phyloP scores from a whole-genome alignment of 2,329 filamentous ascomycete genomes.

The Apiospora koreana region DNA sequence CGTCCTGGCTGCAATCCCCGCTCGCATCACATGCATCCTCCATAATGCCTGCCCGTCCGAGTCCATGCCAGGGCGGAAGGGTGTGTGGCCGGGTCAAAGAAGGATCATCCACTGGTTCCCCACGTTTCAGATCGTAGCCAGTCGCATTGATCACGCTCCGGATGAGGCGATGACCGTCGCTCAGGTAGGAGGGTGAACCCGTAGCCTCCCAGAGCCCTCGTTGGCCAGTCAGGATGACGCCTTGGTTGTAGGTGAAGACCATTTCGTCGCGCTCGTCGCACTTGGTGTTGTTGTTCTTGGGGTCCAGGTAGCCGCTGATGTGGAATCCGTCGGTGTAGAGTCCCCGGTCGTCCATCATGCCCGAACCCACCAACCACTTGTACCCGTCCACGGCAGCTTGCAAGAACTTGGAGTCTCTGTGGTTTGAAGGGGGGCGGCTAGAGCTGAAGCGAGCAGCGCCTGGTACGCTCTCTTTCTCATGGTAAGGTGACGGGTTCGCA shows the following conservation, averaged over 20 bases:
- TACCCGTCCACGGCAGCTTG: constrained; percentile 77
- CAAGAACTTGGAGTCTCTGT: constrained; percentile 65
- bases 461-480: constrained; percentile 11
- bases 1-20: constrained; percentile 77
- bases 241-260: constrained; percentile 96
- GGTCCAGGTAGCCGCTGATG: constrained; percentile 65
- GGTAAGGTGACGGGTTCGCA: constrained; percentile 69
- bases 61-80: constrained; percentile 66
- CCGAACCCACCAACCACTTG: constrained; percentile 74
- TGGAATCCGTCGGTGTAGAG: constrained; percentile 90
- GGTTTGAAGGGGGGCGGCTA: constrained; percentile 33
- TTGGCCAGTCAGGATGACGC: constrained; percentile 80
- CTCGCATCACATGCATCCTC: constrained; percentile 81
- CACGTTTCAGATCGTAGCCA: constrained; percentile 63
- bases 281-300: constrained; percentile 63
- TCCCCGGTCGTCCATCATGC: constrained; percentile 77
- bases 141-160: constrained; percentile 74
- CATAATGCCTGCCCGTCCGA: constrained; percentile 78
- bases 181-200: constrained; percentile 68
- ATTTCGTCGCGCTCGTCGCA: constrained; percentile 84
- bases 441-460: constrained; percentile 24
- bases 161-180: constrained; percentile 79
- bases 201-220: constrained; percentile 80
- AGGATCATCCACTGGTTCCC: constrained; percentile 44
- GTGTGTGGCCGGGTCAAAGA: constrained; percentile 32